These are phyloP conservation scores for Cladorrhinum samala DNA, from an alignment of 495 filamentous ascomycete species.

Conservation along the genomic window DNA sequence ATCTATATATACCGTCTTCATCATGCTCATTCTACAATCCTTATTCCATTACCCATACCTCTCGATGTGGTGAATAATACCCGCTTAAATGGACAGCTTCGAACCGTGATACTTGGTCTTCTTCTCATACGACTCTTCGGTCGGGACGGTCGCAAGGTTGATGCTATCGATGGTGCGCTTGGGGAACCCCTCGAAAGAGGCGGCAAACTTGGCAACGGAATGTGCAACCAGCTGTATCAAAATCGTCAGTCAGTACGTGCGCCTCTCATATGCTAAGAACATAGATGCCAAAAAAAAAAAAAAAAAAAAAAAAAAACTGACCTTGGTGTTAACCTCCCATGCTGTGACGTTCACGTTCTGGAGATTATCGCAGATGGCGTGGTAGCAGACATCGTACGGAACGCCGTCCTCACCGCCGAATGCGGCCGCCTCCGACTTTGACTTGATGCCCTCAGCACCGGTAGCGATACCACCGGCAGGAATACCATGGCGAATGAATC, in stretches of 20 bases:
- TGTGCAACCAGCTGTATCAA: constrained; percentile 44
- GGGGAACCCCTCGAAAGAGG: constrained; percentile 50
- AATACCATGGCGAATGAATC: constrained; percentile 48
- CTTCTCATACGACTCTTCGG: constrained; percentile 10
- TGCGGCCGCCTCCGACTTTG: constrained; percentile 40
- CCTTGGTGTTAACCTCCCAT: constrained; percentile 51
- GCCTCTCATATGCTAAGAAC: too few species aligned
- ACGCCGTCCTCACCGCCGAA: constrained; percentile 49
- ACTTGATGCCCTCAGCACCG: constrained; percentile 55
- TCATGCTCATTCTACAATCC: too few species aligned
- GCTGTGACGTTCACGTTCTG: constrained; percentile 45
- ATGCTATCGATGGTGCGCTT: constrained; percentile 26
- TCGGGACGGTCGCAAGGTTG: not conserved
- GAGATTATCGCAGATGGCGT: constrained; percentile 48
- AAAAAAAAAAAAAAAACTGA: constrained; percentile 14
- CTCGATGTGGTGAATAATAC: not conserved
- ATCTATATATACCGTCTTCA: too few species aligned
- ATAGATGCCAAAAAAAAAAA: too few species aligned
- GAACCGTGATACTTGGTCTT: constrained; percentile 33
- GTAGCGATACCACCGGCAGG: constrained; percentile 56
- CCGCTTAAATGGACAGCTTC: constrained; percentile 28
- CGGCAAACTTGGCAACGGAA: constrained; percentile 47
- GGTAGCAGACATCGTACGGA: constrained; percentile 52
- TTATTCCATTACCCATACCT: not conserved
- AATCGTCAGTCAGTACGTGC: not conserved